Conservation (phyloP, 352 stramenopile genomes). For the Pythium volutum region DNA sequence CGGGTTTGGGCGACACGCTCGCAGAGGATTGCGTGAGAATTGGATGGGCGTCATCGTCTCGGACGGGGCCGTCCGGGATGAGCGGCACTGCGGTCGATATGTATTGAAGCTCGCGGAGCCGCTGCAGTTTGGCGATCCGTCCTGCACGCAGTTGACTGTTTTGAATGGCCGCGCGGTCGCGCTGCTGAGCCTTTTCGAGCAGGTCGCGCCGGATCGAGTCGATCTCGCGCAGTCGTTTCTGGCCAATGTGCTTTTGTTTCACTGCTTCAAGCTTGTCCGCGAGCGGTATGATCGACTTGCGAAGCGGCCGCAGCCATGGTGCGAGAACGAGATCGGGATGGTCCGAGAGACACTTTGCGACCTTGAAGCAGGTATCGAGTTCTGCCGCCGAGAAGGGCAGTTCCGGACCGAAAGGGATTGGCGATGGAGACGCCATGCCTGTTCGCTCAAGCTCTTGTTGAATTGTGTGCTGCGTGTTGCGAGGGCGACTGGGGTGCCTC, state of each 20-base stretch:
- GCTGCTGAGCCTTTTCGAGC: constrained; percentile 64
- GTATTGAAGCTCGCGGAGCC: constrained; percentile 79
- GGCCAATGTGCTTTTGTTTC: constrained; percentile 62
- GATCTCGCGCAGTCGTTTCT: constrained; percentile 76
- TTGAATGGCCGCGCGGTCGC: constrained; percentile 29
- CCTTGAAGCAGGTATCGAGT: constrained; percentile 43
- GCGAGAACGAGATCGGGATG: constrained; percentile 51
- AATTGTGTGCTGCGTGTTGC: background rate
- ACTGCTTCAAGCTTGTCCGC: constrained; percentile 59
- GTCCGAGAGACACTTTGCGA: constrained; percentile 40
- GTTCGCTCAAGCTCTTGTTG: background rate
- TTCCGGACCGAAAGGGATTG: constrained; percentile 10
- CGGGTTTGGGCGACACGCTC: background rate
- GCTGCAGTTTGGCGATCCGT: constrained; percentile 58
- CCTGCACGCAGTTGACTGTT: constrained; percentile 11
- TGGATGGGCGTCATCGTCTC: constrained; percentile 37
- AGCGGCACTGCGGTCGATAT: constrained; percentile 45
- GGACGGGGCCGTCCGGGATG: constrained; percentile 87
- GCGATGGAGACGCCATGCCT: background rate
- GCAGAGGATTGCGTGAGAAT: background rate
- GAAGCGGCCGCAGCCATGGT: constrained; percentile 58
- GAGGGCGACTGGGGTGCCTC: background rate
- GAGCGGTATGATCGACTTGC: constrained; percentile 66
- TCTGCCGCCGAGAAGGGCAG: constrained; percentile 71
- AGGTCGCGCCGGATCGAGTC: constrained; percentile 4